A percentile compares a stretch with the other conserved stretches of the same genome.
Evolutionary conservation across 768 basidiomycete species (phyloP).

Genomic region (Tricholoma sp.): DNA sequence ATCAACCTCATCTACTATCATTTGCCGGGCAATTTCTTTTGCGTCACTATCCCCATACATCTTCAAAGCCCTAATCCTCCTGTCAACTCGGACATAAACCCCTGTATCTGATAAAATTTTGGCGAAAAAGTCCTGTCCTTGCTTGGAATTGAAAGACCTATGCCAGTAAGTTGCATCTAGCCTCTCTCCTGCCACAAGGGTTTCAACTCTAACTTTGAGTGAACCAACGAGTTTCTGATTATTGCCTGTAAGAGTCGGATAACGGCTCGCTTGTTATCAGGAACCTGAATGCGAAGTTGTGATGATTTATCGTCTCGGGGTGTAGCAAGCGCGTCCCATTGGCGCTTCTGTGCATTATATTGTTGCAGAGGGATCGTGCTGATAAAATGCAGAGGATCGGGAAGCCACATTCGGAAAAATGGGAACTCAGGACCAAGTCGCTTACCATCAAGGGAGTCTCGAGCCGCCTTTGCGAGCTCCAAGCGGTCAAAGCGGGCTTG

Average conservation of each 20-base stretch:
- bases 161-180: slow-evolving; percentile 47
- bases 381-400: slow-evolving; percentile 46
- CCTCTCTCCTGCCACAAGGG: slow-evolving; percentile 44
- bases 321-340: slow-evolving; percentile 42
- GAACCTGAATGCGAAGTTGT: slow-evolving; percentile 23
- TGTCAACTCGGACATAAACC: slow-evolving; percentile 41
- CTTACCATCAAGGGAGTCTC: slow-evolving; percentile 28
- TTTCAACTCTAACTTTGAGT: slow-evolving; percentile 58
- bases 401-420: slow-evolving; percentile 34
- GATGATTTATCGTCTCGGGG: slow-evolving; percentile 30
- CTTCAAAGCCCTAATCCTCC: slow-evolving; percentile 38
- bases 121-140: slow-evolving; percentile 29
- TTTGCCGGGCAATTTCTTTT: slow-evolving; percentile 35
- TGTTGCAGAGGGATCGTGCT: slow-evolving; percentile 44
- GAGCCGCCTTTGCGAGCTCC: slow-evolving; percentile 40
- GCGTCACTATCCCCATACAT: slow-evolving; percentile 38
- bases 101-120: slow-evolving; percentile 29
- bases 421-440: slow-evolving; percentile 25
- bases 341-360: slow-evolving; percentile 42
- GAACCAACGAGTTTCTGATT: slow-evolving; percentile 50
- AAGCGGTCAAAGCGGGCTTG: slow-evolving; percentile 44
- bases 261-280: slow-evolving; percentile 19
- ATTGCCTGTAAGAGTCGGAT: slow-evolving; percentile 45
- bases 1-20: slow-evolving; percentile 44
- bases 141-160: slow-evolving; percentile 26